Evolutionary conservation across 352 stramenopile genomes (phyloP).

Genomic region (Phytophthora lateralis): DNA sequence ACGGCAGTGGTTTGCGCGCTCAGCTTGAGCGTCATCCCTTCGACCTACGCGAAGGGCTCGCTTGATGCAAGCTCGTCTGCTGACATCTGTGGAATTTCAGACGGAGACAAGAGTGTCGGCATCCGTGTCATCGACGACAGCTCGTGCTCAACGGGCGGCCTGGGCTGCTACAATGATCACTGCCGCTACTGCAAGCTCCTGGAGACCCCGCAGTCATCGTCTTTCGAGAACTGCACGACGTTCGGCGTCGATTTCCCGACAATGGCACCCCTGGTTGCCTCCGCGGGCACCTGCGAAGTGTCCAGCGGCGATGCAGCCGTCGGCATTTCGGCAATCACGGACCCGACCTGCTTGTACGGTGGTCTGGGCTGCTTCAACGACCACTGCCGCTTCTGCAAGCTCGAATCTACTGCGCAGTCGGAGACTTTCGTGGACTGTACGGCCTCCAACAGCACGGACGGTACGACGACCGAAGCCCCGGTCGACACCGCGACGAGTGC

Average conservation of each 20-base stretch:
- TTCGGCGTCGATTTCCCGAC: conserved; percentile 28
- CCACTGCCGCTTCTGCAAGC: conserved; percentile 49
- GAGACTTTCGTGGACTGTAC: conserved; percentile 32
- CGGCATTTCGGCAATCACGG: conserved; percentile 38
- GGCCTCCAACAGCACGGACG: conserved; percentile 9
- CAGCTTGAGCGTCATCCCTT: conserved; percentile 18
- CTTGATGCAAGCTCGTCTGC: conserved; percentile 15
- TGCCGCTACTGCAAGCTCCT: conserved; percentile 50
- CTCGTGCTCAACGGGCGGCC: conserved; percentile 33
- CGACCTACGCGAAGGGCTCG: conserved; percentile 8
- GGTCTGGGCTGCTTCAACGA: conserved; percentile 50
- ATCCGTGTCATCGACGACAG: conserved; percentile 39
- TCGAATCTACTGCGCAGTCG: conserved; percentile 34
- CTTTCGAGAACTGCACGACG: conserved; percentile 34
- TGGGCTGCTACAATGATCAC: conserved; percentile 46
- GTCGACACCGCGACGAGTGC: conserved; percentile 15
- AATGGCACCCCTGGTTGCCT: conserved; percentile 25
- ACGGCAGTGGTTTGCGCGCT: conserved; percentile 35
- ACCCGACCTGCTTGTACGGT: conserved; percentile 35
- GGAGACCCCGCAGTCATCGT: conserved; percentile 38
- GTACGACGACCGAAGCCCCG: conserved; percentile 12
- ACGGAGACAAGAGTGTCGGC: conserved; percentile 37
- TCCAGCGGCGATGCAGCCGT: conserved; percentile 33
- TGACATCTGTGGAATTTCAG: conserved; percentile 32
- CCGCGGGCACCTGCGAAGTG: conserved; percentile 17